Evolutionary conservation across 2,329 filamentous ascomycete genomes (phyloP).

Genomic region (Diaporthe sp.): DNA sequence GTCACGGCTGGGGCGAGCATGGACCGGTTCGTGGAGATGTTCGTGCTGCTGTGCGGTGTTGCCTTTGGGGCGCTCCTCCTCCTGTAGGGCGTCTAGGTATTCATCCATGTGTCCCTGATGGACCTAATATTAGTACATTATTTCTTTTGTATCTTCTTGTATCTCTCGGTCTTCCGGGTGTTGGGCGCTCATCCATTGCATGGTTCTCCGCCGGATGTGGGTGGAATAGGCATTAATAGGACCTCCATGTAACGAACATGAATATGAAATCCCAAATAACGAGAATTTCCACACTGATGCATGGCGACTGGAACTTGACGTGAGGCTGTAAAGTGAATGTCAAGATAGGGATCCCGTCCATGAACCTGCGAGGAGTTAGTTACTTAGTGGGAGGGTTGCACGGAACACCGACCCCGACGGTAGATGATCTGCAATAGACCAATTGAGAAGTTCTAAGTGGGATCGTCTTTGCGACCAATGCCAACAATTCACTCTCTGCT

Average conservation of each 20-base stretch:
- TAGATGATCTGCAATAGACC: not conserved
- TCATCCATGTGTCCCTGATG: not conserved
- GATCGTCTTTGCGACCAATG: not conserved
- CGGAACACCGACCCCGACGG: not conserved
- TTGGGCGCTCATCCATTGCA: constrained; percentile 14
- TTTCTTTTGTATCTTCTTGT: not conserved
- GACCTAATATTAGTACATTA: constrained; percentile 5
- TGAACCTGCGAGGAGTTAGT: too few species aligned
- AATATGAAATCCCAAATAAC: not conserved
- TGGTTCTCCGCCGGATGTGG: not conserved
- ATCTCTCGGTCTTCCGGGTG: constrained; percentile 4
- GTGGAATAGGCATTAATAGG: constrained; percentile 4
- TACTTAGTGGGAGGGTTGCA: not conserved
- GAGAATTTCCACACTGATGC: not conserved
- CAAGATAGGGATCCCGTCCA: not conserved
- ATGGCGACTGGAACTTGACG: not conserved
- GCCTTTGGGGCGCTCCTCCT: constrained; percentile 29
- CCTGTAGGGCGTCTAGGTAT: constrained; percentile 2
- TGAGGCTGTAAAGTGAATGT: not conserved
- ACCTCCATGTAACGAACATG: not conserved
- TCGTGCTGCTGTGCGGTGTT: constrained; percentile 21
- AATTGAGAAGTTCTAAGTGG: not conserved
- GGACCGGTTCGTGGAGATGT: constrained; percentile 20
- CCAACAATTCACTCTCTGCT: not conserved
- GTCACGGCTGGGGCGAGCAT: constrained; percentile 33